A percentile compares a stretch with the other conserved stretches of the same genome.
These are phyloP conservation scores for Dryas drummondii DNA, from an alignment of 306 rosid genomes.

Conservation along the genomic window DNA sequence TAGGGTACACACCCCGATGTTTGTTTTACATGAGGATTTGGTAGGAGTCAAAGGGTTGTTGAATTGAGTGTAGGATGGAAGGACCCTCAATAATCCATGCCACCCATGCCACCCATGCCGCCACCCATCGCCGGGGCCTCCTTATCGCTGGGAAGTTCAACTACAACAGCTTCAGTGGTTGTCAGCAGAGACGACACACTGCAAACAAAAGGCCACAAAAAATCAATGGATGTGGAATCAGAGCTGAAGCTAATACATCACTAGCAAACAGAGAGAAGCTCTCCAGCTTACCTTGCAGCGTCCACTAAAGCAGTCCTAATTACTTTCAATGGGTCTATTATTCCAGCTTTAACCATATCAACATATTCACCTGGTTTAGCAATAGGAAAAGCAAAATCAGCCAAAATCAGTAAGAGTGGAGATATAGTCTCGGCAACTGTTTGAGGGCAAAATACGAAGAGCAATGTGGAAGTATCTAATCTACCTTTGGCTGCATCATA, in stretches of 20 bases:
- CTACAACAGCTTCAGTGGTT: constrained; percentile 89
- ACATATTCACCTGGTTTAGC: constrained; percentile 77
- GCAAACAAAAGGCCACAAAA: constrained; percentile 26
- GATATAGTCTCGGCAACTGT: background rate
- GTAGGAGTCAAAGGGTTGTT: background rate
- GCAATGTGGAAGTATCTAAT: constrained; percentile 4
- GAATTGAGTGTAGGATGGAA: background rate
- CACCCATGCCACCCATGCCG: constrained; percentile 55
- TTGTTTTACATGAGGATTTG: constrained; percentile 12
- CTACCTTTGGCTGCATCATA: constrained; percentile 98
- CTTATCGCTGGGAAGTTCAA: constrained; percentile 75
- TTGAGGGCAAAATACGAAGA: background rate
- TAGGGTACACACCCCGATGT: background rate
- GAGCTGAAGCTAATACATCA: background rate
- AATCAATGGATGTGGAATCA: background rate
- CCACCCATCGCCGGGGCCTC: constrained; percentile 64
- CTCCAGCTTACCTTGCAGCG: constrained; percentile 71
- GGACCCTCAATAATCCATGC: constrained; percentile 53
- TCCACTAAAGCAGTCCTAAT: constrained; percentile 94
- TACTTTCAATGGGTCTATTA: constrained; percentile 92
- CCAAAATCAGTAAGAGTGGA: background rate
- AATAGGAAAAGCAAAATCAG: background rate
- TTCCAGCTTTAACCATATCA: constrained; percentile 88
- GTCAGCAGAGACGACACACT: constrained; percentile 95
- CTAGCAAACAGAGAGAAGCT: background rate